Base-by-base conservation (phyloP, 768 basidiomycete genomes). In the Tricholoma matsutake region DNA sequence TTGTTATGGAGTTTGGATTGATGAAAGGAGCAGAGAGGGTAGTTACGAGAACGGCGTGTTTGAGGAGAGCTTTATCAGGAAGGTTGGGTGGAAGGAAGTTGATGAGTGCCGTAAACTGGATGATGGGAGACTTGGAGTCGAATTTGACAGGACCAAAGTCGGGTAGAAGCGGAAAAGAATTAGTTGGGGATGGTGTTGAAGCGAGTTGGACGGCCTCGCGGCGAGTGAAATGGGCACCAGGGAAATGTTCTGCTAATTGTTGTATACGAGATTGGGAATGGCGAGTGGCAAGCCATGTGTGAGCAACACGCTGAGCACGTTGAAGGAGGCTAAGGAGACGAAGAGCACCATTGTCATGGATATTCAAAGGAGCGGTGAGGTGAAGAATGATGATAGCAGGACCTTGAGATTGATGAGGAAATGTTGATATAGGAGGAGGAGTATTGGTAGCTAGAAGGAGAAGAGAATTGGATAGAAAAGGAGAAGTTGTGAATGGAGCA, bases 21-120 rank as follows among this genome's bases (percentile, higher is more conserved):
- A 80, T 67, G 59, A 77, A 79, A 3, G 75, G 73, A 2, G 70
- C 71, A 35, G 74, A 68, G 47, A 81, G 71, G 13, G 80, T 78
- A 1, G 76, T 79, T 4, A 81, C 74, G 31, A 83, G 72, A 10
- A 83, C 76, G 6, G 78, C 73, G 60, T 79, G 73, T 57, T 81
- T 81, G 4, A 81, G 65, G 4, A 81, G 66, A 10, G 72, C 72
- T 61, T 79, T 80, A 39, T 83, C 81, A 0, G 75, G 71, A 1
- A 78, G 58, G 16, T 60, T 59, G 4, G 70, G 35, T 0, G 80
- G 78, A n/a, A 83, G 69, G 63, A 80, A 81, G 52, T 79, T 79
- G 61, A 83, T 59, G 14, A 83, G 63, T 8, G 78, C 77, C 59
- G 79, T 79, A 59, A 83, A 81, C 0, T 72, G 65, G 14, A 34